phyloP scores from a whole-genome alignment of 768 basidiomycete species.

The Hypholoma sublateritium region DNA sequence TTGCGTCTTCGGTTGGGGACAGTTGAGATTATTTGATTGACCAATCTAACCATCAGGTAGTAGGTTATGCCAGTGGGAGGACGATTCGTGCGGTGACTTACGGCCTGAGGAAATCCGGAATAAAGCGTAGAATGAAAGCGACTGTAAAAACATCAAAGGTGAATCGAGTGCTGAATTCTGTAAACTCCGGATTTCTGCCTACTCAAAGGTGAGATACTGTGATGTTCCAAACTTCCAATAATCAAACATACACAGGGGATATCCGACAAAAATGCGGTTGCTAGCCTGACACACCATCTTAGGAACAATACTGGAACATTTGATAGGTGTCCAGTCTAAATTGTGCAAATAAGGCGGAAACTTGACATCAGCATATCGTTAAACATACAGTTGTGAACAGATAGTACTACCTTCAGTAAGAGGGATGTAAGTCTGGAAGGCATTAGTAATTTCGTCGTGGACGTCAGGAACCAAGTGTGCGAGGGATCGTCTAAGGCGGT shows the following conservation, averaged over 20 bases:
- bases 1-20: conserved; percentile 1
- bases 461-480: conserved; percentile 36
- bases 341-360: too few relatives aligned
- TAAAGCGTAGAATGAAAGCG: conserved; percentile 1
- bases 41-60: not conserved
- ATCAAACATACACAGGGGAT: conserved; percentile 41
- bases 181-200: conserved; percentile 16
- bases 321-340: conserved; percentile 40
- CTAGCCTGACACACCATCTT: conserved; percentile 38
- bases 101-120: conserved; percentile 5
- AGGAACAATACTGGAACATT: conserved; percentile 23
- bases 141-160: conserved; percentile 10
- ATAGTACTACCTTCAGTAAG: conserved; percentile 24
- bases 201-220: not conserved
- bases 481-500: conserved; percentile 36
- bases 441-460: conserved; percentile 40
- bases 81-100: not conserved
- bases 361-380: not conserved
- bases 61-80: not conserved
- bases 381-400: not conserved
- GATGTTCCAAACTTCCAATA: not conserved
- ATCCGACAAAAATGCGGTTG: conserved; percentile 49
- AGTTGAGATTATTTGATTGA: conserved; percentile 5
- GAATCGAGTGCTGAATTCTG: conserved; percentile 10
- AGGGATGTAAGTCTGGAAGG: conserved; percentile 42